Percentiles rank a stretch among this genome's conserved stretches.
Evolutionary conservation across 2,329 filamentous ascomycete genomes (phyloP).

Genomic region (Pyricularia sp.): DNA sequence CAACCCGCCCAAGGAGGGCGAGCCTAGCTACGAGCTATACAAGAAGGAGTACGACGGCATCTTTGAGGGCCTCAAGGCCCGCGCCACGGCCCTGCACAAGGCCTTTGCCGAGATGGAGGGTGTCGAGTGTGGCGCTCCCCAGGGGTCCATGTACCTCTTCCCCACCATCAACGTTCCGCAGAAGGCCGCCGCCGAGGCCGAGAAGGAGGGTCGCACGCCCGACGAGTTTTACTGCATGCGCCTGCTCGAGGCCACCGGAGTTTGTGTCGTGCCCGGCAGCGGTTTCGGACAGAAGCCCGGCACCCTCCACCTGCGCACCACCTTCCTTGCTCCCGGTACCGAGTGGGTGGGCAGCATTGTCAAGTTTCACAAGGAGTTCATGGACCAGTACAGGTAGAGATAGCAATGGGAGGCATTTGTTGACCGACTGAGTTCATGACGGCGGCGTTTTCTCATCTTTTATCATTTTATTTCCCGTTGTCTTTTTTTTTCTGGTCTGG

Average conservation of each 20-base stretch:
- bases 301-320: constrained; percentile 90
- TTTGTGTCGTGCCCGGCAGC: constrained; percentile 86
- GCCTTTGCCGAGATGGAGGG: constrained; percentile 95
- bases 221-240: constrained; percentile 94
- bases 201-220: constrained; percentile 60
- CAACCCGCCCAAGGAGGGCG: constrained; percentile 78
- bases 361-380: constrained; percentile 86
- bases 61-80: constrained; percentile 65
- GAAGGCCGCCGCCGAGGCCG: constrained; percentile 69
- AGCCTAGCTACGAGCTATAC: constrained; percentile 79
- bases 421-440: background rate
- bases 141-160: constrained; percentile 99
- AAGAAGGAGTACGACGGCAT: constrained; percentile 77
- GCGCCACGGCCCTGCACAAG: constrained; percentile 77
- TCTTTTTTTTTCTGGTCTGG: background rate
- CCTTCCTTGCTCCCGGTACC: constrained; percentile 90
- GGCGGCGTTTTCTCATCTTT: background rate
- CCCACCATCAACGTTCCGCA: constrained; percentile 75
- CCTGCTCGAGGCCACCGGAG: constrained; percentile 85
- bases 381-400: constrained; percentile 62
- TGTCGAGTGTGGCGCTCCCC: constrained; percentile 78
- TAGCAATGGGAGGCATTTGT: background rate
- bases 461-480: background rate
- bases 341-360: constrained; percentile 85
- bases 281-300: constrained; percentile 93